A percentile compares a stretch with the other conserved stretches of the same genome.
These are phyloP conservation scores for Fusarium verrucosum DNA, from an alignment of 2,329 filamentous ascomycete species.

Conservation along the genomic window DNA sequence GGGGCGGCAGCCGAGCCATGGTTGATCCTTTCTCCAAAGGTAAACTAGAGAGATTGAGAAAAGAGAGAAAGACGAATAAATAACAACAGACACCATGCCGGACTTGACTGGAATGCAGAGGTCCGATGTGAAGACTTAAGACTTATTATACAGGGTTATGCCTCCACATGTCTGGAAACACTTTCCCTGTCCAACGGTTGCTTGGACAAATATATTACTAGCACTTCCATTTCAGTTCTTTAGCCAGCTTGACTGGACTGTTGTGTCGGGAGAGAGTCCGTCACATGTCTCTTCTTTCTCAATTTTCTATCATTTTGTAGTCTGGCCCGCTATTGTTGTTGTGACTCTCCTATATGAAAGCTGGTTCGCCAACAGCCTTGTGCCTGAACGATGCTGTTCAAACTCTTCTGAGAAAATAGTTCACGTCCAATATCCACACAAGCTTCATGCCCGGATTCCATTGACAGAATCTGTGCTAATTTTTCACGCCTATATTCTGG, in stretches of 20 bases:
- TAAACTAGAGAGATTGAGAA: neutral
- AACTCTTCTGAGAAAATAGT: no score
- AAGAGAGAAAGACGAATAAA: neutral
- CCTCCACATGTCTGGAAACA: neutral
- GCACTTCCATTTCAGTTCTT: neutral
- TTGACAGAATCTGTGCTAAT: no score
- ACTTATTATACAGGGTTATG: neutral
- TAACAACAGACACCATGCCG: neutral
- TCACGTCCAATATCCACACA: no score
- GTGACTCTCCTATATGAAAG: no score
- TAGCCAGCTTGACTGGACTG: neutral
- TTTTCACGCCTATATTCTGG: no score
- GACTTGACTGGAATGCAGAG: neutral
- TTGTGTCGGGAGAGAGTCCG: no score
- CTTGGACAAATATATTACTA: neutral
- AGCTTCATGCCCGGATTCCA: no score
- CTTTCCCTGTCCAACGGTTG: neutral
- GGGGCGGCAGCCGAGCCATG: neutral
- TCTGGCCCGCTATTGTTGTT: no score
- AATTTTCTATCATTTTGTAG: no score
- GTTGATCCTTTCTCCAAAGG: fast-evolving
- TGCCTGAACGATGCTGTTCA: no score
- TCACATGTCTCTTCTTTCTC: no score
- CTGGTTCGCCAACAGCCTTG: no score
- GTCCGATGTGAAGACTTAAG: neutral